These are phyloP conservation scores for Fraxinus sp. DNA, from an alignment of 305 asterid species.

Conservation along the genomic window DNA sequence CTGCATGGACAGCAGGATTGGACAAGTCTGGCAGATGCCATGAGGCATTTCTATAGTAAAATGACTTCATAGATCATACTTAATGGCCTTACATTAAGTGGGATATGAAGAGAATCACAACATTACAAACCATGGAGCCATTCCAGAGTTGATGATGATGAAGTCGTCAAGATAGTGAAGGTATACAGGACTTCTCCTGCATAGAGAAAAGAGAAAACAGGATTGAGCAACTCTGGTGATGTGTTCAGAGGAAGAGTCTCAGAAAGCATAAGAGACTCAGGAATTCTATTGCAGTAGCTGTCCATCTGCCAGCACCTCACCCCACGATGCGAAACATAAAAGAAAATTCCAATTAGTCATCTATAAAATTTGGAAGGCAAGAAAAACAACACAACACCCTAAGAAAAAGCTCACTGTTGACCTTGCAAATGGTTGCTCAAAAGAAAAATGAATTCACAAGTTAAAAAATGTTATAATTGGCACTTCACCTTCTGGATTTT, in stretches of 20 bases:
- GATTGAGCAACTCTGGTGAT: constrained; percentile 8
- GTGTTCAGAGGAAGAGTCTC: constrained; percentile 2
- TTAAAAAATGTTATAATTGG: neutral
- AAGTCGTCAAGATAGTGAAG: constrained; percentile 83
- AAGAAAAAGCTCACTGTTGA: neutral
- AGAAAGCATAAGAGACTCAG: neutral
- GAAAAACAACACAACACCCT: neutral
- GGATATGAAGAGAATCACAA: neutral
- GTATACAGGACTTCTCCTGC: constrained; percentile 79
- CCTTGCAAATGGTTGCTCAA: neutral
- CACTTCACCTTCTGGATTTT: constrained; percentile 64
- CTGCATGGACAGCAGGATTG: neutral
- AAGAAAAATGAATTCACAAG: constrained; percentile 1
- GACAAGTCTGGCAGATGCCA: neutral
- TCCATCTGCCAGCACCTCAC: neutral
- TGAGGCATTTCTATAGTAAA: neutral
- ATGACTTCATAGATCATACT: neutral
- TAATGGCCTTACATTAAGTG: neutral
- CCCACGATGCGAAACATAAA: neutral
- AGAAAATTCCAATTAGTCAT: neutral
- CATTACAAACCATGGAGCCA: constrained; percentile 84
- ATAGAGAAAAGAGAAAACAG: constrained; percentile 17
- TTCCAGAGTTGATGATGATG: constrained; percentile 66
- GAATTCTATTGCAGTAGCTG: constrained; percentile 4
- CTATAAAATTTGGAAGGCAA: neutral